phyloP scores from a whole-genome alignment of 495 filamentous ascomycete species.

The Podospora pseudopauciseta region DNA sequence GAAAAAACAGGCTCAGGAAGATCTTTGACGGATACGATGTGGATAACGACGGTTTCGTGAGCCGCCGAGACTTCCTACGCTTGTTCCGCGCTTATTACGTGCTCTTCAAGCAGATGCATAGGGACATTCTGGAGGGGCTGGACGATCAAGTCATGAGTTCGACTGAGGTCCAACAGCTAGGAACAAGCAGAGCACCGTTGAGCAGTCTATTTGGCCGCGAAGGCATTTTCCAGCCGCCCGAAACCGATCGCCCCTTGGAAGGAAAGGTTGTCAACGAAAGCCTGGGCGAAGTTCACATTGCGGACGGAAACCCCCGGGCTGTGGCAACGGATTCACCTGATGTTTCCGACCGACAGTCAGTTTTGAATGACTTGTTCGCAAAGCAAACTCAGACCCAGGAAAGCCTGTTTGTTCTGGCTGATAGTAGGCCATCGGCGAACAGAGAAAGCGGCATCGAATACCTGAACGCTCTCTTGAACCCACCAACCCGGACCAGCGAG shows the following conservation, averaged over 20 bases:
- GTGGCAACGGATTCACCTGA: conserved; percentile 43
- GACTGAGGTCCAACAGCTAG: conserved; percentile 65
- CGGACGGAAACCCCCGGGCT: conserved; percentile 43
- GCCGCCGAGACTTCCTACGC: conserved; percentile 82
- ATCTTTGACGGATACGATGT: conserved; percentile 91
- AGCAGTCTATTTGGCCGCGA: conserved; percentile 66
- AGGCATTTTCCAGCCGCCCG: conserved; percentile 58
- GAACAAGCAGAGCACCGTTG: conserved; percentile 72
- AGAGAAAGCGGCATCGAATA: conserved; percentile 31
- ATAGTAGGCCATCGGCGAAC: conserved; percentile 12
- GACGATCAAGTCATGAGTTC: conserved; percentile 76
- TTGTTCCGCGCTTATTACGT: conserved; percentile 90
- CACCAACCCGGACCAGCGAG: conserved; percentile 37
- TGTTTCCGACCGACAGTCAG: conserved; percentile 38
- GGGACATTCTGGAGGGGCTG: conserved; percentile 74
- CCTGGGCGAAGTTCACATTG: conserved; percentile 58
- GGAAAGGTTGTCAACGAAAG: conserved; percentile 58
- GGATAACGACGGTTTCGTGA: conserved; percentile 82
- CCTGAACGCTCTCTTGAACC: conserved; percentile 39
- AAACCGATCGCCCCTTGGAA: conserved; percentile 54
- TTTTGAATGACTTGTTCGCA: conserved; percentile 40
- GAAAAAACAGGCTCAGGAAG: conserved; percentile 66
- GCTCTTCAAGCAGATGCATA: conserved; percentile 77
- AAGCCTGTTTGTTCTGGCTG: conserved; percentile 32
- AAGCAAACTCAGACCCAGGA: conserved; percentile 28